Percentiles rank a stretch among this genome's conserved stretches.
Conservation (phyloP, 768 basidiomycete genomes). For the Termitomyces sp. region DNA sequence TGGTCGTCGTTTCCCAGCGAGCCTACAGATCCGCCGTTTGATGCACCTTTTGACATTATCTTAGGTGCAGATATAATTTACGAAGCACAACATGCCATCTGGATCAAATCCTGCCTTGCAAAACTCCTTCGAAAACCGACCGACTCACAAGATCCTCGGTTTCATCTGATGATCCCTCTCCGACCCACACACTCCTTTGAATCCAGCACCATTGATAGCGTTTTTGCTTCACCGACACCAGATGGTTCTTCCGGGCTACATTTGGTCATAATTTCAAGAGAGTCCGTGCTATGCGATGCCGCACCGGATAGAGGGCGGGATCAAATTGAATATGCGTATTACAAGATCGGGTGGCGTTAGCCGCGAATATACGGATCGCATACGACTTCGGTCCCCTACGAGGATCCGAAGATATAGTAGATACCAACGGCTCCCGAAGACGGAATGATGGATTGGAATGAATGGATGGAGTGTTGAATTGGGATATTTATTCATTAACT, state of each 20-base stretch:
- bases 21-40: constrained; percentile 15
- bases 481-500: too few species aligned
- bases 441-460: too few species aligned
- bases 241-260: constrained; percentile 5
- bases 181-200: constrained; percentile 60
- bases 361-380: not conserved
- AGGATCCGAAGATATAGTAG: too few species aligned
- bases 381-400: too few species aligned
- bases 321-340: constrained; percentile 67
- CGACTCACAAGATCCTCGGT: constrained; percentile 23
- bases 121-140: constrained; percentile 36
- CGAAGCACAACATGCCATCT: constrained; percentile 60
- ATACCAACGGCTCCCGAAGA: too few species aligned
- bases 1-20: constrained; percentile 42
- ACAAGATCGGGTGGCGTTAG: constrained; percentile 62
- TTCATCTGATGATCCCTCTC: constrained; percentile 76
- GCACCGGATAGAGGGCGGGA: constrained; percentile 29
- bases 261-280: constrained; percentile 48
- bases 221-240: constrained; percentile 32
- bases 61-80: constrained; percentile 85
- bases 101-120: constrained; percentile 61
- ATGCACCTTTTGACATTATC: constrained; percentile 56
- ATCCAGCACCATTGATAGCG: constrained; percentile 48
- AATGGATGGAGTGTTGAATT: too few species aligned
- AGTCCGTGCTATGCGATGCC: constrained; percentile 51